Conservation (phyloP, 2,329 filamentous ascomycete species). For the Parascedosporium putredinis region DNA sequence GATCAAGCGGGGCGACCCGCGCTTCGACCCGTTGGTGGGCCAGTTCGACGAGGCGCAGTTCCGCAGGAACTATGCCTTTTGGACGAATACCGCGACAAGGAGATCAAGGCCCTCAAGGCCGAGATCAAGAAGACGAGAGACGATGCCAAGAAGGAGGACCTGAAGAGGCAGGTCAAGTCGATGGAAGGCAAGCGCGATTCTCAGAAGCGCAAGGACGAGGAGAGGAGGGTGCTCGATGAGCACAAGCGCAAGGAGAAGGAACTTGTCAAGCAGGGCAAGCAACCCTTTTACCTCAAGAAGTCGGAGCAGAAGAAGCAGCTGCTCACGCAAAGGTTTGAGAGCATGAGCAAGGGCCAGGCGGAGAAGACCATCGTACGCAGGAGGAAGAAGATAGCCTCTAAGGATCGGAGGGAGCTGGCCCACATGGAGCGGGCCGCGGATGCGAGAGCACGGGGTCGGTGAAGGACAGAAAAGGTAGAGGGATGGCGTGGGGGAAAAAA, state of each 20-base stretch:
- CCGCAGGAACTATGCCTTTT: constrained; percentile 77
- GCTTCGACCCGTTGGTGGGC: constrained; percentile 61
- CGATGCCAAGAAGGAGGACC: constrained; percentile 49
- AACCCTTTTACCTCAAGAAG: constrained; percentile 87
- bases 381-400: constrained; percentile 78
- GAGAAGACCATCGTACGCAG: constrained; percentile 77
- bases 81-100: constrained; percentile 72
- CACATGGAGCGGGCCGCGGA: constrained; percentile 21
- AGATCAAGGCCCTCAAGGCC: constrained; percentile 64
- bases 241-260: constrained; percentile 80
- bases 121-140: constrained; percentile 59
- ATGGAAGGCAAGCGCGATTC: constrained; percentile 72
- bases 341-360: constrained; percentile 76
- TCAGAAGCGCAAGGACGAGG: constrained; percentile 57
- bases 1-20: constrained; percentile 58
- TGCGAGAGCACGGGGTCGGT: constrained; percentile 6
- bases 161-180: constrained; percentile 64
- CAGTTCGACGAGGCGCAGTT: constrained; percentile 46
- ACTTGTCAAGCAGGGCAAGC: constrained; percentile 76
- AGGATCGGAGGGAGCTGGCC: constrained; percentile 69
- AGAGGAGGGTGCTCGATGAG: constrained; percentile 57
- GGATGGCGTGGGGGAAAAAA: not conserved
- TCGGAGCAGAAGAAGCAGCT: constrained; percentile 82
- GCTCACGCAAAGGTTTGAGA: constrained; percentile 66
- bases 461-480: not conserved